Evolutionary conservation across 1,284 basidiomycete species (phyloP), one percentile per base, ranked within the genome.

Genomic region (Microbotryum intermedium): DNA sequence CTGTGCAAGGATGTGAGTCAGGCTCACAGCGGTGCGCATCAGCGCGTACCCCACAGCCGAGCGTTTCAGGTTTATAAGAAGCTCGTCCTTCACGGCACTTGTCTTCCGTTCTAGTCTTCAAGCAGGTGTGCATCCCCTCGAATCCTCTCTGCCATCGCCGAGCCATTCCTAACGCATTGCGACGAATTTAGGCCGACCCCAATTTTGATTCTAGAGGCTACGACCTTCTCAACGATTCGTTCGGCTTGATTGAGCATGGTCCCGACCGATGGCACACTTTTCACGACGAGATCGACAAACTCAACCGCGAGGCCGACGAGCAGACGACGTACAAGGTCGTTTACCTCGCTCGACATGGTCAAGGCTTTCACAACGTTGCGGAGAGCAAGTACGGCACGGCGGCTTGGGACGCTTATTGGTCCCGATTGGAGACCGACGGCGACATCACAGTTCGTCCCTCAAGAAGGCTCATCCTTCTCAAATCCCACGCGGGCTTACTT

Each of bases 341-440:
- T 58, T 82, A 83, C 60, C 72, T 87, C 16, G 81, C 81, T 4
- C 76, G 87, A 62, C 87, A 89, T 65, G 87, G 87, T 0, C 76
- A 88, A 75, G 87, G 87, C 42, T 82, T 76, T 65, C 84, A 90
- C 72, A 90, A 90, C 62, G 77, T 86, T 7, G 90, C 78, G 0
- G 83, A 85, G 66, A 73, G 74, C 10, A 85, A 86, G 69, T 87
- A 91, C 70, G 87, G 88, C 0, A 79, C 78, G 2, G 57, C 60
- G 4, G 71, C 67, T 28, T 62, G 59, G 65, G 66, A 71, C 49
- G 70, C 65, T 16, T 62, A 86, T 67, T 91, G 84, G 84, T 81
- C 87, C 0, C 83, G 81, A 68, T 71, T 85, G 23, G 76, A 85
- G 50, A 83, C 83, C 0, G 86, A 93, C 68, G 85, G 78, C 13